Evolutionary conservation across 2,329 filamentous ascomycete genomes (phyloP), one percentile per base, ranked within the genome.

Genomic region (Pseudocercospora vitis): DNA sequence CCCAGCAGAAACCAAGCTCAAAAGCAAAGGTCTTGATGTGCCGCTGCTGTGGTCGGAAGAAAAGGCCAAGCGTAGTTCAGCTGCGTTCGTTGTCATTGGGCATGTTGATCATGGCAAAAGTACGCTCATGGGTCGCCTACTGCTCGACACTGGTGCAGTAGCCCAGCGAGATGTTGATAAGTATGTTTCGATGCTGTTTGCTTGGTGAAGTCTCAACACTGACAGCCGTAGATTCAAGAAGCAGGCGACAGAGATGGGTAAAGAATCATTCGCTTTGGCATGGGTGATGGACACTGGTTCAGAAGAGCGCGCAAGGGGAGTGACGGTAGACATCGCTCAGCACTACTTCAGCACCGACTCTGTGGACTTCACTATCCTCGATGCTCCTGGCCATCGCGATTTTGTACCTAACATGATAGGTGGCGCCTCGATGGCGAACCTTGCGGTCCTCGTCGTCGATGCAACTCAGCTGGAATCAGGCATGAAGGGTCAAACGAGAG

Each of bases 341-440:
- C 95, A 95, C 68, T 85, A 91, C 60, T 99, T 99, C 67, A 89
- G 95, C 68, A 99, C 95, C 0, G 85, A 89, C 1, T 87, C 81
- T 48, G 94, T 90, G 0, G 82, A 81, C 8, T 97, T 97, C 67
- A 97, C 94, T 1, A 96, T 99, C 40, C 79, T 99, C 3, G 94
- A 99, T 69, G 92, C 94, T 0, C 94, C 94, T 0, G 94, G 94
- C 0, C 94, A 99, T 71, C 83, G 86, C 56, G 94, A 99, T 69
- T 99, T 97, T 68, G 91, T 99, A 16, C 94, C 94, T 0, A 99
- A 96, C 71, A 99, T 99, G 94, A 96, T 99, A 69, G 92, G 92
- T 2, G 94, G 94, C 11, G 91, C 92, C 3, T 94, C 89, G 55
- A 92, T 96, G 72, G 95, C 94, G 7, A 94, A 99, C 70, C 94